Evolutionary conservation across 768 basidiomycete species (phyloP).

Genomic region (Auricularia heimuer): DNA sequence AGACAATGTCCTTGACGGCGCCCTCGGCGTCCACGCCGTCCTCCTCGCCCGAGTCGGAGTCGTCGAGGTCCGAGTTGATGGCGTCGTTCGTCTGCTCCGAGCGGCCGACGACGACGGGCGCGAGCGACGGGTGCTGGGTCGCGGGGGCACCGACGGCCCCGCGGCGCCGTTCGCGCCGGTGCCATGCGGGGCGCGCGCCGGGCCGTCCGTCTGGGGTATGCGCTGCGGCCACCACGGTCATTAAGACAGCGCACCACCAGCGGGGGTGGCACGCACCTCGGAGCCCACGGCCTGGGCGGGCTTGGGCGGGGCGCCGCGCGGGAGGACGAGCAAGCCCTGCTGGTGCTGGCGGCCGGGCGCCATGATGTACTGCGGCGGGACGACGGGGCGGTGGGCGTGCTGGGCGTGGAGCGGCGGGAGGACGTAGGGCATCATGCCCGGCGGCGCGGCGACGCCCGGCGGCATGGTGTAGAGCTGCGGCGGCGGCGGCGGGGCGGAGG

Average conservation of each 20-base stretch:
- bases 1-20: slow-evolving; percentile 82
- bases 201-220: slow-evolving; percentile 78
- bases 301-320: neutral
- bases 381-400: neutral
- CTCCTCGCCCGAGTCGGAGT: slow-evolving; percentile 73
- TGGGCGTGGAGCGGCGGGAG: neutral
- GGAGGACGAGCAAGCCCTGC: neutral
- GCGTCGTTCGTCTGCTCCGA: slow-evolving; percentile 41
- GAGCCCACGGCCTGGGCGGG: neutral
- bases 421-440: neutral
- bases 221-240: slow-evolving; percentile 4
- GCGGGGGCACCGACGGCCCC: slow-evolving; percentile 68
- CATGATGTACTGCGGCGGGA: neutral
- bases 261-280: neutral
- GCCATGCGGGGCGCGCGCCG: slow-evolving; percentile 56
- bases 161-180: slow-evolving; percentile 56
- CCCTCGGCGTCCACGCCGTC: slow-evolving; percentile 73
- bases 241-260: no score
- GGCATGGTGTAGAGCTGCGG: neutral
- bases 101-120: neutral
- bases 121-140: slow-evolving; percentile 16
- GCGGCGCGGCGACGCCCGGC: neutral
- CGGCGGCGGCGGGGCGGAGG: neutral
- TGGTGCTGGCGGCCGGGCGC: neutral
- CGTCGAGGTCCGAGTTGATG: slow-evolving; percentile 95